These are phyloP conservation scores for Perkinsus chesapeaki DNA, from an alignment of 169 alveolate species.

Conservation along the genomic window DNA sequence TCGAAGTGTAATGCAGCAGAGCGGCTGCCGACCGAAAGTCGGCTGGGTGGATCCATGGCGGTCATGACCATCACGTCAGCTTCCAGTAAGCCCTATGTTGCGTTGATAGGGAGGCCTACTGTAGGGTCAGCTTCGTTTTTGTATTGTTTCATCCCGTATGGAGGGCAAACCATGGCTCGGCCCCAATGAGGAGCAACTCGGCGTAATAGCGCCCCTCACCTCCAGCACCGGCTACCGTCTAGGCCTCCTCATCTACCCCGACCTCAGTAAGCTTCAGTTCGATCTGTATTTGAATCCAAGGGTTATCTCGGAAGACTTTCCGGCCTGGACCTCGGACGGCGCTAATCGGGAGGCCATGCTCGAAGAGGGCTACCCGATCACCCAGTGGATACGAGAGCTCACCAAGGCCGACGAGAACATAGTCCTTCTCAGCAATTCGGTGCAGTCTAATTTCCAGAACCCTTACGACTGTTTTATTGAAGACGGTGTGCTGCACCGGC, in stretches of 20 bases:
- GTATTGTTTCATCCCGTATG: background rate
- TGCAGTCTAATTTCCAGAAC: background rate
- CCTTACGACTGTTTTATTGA: background rate
- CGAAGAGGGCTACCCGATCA: background rate
- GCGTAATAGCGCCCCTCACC: background rate
- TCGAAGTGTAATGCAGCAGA: background rate
- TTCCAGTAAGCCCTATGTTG: background rate
- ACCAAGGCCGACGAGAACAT: background rate
- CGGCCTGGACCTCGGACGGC: background rate
- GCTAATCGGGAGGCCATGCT: background rate
- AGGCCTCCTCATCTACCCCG: background rate
- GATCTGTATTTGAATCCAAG: background rate
- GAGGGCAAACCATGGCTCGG: background rate
- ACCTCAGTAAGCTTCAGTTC: background rate
- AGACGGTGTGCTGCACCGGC: background rate
- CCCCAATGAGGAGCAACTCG: background rate
- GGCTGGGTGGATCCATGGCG: background rate
- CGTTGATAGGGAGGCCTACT: background rate
- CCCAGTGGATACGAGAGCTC: background rate
- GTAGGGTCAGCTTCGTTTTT: background rate
- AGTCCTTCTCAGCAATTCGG: background rate
- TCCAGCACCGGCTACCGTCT: background rate
- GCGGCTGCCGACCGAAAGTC: background rate
- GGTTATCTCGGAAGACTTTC: background rate
- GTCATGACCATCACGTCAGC: background rate